Evolutionary conservation across 192 early-diverging fungal genomes (phyloP).

Genomic region (Funneliformis geosporum): DNA sequence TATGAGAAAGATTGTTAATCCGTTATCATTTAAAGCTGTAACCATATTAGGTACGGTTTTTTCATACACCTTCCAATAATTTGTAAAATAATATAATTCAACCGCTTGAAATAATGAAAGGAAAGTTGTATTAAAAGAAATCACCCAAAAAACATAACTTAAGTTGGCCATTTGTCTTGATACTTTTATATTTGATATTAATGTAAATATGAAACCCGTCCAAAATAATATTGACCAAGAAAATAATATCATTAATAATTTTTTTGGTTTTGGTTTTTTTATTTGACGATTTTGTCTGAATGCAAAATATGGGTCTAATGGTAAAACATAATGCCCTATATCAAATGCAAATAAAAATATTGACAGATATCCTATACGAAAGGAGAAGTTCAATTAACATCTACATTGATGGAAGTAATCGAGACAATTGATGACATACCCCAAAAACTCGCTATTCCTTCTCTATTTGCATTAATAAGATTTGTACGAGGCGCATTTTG

Average conservation of each 20-base stretch:
- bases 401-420: not conserved
- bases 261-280: slow-evolving; percentile 46
- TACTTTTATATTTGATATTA: slow-evolving; percentile 57
- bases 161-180: slow-evolving; percentile 71
- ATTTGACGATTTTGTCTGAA: slow-evolving; percentile 35
- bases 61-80: slow-evolving; percentile 49
- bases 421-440: slow-evolving; percentile 44
- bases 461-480: slow-evolving; percentile 83
- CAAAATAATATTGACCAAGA: slow-evolving; percentile 42
- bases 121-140: slow-evolving; percentile 66
- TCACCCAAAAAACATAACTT: slow-evolving; percentile 75
- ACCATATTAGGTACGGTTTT: slow-evolving; percentile 58
- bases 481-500: slow-evolving; percentile 69
- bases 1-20: slow-evolving; percentile 80
- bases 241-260: slow-evolving; percentile 48
- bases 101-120: slow-evolving; percentile 63
- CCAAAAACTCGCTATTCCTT: slow-evolving; percentile 83
- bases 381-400: not conserved
- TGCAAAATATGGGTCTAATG: slow-evolving; percentile 45
- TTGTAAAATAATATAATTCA: slow-evolving; percentile 45
- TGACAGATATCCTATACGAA: slow-evolving; percentile 68
- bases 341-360: slow-evolving; percentile 81
- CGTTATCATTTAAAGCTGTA: slow-evolving; percentile 77
- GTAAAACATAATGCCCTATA: slow-evolving; percentile 65
- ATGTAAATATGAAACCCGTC: slow-evolving; percentile 44